Evolutionary conservation across 2,329 filamentous ascomycete species (phyloP).

Genomic region (Aspergillus sclerotialis): DNA sequence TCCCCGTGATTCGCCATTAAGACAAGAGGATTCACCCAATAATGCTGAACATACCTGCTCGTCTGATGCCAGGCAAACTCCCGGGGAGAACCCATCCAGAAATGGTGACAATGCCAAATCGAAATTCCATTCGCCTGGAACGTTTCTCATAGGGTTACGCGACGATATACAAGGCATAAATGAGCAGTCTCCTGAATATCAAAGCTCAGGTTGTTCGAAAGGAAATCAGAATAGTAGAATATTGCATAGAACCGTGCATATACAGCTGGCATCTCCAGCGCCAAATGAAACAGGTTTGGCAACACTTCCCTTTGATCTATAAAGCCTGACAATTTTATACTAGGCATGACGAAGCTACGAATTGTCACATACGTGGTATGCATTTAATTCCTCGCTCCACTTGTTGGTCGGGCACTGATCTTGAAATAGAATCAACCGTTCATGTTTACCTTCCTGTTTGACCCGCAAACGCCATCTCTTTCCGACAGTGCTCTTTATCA

Average conservation of each 20-base stretch:
- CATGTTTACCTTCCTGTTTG: constrained; percentile 45
- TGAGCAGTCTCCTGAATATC: constrained; percentile 22
- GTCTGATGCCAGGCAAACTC: background rate
- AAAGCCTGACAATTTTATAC: background rate
- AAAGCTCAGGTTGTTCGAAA: constrained; percentile 13
- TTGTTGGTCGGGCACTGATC: constrained; percentile 5
- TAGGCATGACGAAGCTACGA: constrained; percentile 21
- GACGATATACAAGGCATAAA: constrained; percentile 32
- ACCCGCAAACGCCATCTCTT: constrained; percentile 35
- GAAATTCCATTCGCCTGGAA: constrained; percentile 20
- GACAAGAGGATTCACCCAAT: constrained; percentile 7
- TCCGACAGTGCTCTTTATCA: constrained; percentile 39
- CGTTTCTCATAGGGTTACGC: constrained; percentile 38
- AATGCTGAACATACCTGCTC: background rate
- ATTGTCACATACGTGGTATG: constrained; percentile 39
- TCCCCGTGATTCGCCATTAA: constrained; percentile 19
- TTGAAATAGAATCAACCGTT: constrained; percentile 40
- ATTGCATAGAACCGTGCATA: constrained; percentile 27
- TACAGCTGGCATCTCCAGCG: constrained; percentile 19
- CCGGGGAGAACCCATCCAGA: constrained; percentile 2
- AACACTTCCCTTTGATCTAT: background rate
- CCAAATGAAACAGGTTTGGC: constrained; percentile 12
- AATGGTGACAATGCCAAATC: constrained; percentile 9
- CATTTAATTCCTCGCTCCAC: background rate
- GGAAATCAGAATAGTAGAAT: constrained; percentile 24